Evolutionary conservation across 306 rosid species (phyloP), one percentile per base, ranked within the genome.

Genomic region (Oemleria cerasiformis): DNA sequence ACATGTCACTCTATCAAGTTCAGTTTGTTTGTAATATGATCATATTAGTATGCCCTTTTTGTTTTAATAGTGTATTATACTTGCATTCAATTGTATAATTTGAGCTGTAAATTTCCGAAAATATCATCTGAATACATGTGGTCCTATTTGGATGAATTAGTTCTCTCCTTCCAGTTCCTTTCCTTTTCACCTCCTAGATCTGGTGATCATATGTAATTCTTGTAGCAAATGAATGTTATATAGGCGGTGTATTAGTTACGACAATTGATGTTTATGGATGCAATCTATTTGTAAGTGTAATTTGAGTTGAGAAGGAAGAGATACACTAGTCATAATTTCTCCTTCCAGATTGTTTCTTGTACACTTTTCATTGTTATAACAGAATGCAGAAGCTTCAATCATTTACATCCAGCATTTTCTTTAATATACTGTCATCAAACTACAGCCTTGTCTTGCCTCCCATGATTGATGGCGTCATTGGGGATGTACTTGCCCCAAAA

Each of bases 401-500:
- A 21, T 55, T 21, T 21, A 53, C 25, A n/a, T 30, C 36, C 36
- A 30, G n/a, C n/a, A 30, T 30, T 30, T 30, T 30, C 36, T 30
- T 30, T 30, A 4, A 53, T 53, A 8, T 53, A 7, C 57, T n/a
- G 23, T 2, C 9, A 51, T 59, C 64, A 59, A 3, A 15, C 42
- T 25, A 25, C 12, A 59, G n/a, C 64, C 40, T 11, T 59, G 64
- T 34, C 43, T 14, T 59, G 64, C 64, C 64, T 3, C 3, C 43
- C 43, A 59, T 34, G 40, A 34, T 34, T 30, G 42, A 59, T 12
- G 34, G 64, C 64, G 11, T 61, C 47, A 16, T 38, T 14, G 5
- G 23, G 44, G 25, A 61, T 16, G 25, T 61, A 88, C 55, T 72
- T 87, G 9, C 84, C 19, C 97, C 97, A 91, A 41, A 68, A 65